phyloP scores from a whole-genome alignment of 176 grass and related monocot species.

The Oryza rufipogon region DNA sequence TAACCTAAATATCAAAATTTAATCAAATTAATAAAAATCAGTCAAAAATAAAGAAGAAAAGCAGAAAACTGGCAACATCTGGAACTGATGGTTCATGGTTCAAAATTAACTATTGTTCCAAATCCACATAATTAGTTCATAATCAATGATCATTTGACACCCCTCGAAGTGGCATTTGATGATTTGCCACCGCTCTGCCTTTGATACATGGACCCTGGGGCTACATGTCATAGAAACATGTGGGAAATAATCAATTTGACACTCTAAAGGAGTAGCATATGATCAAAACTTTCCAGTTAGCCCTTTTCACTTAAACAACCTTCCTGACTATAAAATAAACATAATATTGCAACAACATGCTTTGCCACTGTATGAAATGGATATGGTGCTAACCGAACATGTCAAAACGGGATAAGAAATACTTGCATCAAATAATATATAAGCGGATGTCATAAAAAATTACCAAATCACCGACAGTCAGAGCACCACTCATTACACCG shows the following conservation, averaged over 20 bases:
- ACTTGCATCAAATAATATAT: background rate
- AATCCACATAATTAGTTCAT: background rate
- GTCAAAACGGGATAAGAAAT: constrained; percentile 27
- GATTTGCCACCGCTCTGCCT: background rate
- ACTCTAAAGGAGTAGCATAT: background rate
- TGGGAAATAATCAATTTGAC: background rate
- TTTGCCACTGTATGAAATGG: constrained; percentile 19
- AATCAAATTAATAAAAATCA: constrained; percentile 40
- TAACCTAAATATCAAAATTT: constrained; percentile 65
- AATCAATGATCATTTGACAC: background rate
- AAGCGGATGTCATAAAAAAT: constrained; percentile 42
- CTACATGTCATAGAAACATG: background rate
- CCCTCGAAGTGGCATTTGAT: background rate
- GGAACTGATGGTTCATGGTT: constrained; percentile 19
- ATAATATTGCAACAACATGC: constrained; percentile 13
- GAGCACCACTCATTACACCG: constrained; percentile 95
- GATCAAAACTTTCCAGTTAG: constrained; percentile 12
- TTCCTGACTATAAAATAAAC: background rate
- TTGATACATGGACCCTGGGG: too few species aligned
- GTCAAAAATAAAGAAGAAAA: constrained; percentile 8
- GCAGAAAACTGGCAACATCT: constrained; percentile 1
- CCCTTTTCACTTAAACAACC: constrained; percentile 16
- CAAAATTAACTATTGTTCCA: background rate
- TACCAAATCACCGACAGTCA: constrained; percentile 99
- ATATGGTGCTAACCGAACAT: background rate